These are phyloP conservation scores for Phytophthora podocarpi DNA, from an alignment of 352 stramenopile species.

Conservation along the genomic window DNA sequence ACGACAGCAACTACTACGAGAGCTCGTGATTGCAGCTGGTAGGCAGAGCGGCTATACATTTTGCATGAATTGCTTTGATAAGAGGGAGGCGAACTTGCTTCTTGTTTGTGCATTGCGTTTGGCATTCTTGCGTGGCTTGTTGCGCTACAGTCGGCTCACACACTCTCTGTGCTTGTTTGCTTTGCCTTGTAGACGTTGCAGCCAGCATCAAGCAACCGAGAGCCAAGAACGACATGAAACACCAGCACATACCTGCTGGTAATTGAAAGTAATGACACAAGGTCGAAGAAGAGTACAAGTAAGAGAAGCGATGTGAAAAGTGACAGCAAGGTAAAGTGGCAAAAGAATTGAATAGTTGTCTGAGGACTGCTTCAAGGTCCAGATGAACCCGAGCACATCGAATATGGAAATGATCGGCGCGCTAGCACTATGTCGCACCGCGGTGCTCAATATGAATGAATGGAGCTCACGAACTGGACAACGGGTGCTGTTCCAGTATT, in stretches of 20 bases:
- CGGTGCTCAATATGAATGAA: too few relatives aligned
- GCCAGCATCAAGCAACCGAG: background rate
- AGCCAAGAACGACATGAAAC: background rate
- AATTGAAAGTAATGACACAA: background rate
- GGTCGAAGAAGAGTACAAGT: slow-evolving; percentile 20
- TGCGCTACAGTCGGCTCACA: slow-evolving; percentile 7
- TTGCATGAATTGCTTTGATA: slow-evolving; percentile 34
- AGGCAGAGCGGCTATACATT: slow-evolving; percentile 33
- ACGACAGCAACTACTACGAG: slow-evolving; percentile 14
- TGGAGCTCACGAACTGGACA: background rate
- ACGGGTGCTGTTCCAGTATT: too few relatives aligned
- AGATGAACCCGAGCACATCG: slow-evolving; percentile 15
- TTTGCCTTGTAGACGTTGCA: slow-evolving; percentile 10
- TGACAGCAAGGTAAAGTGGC: slow-evolving; percentile 21
- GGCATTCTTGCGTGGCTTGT: background rate
- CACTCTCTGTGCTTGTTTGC: slow-evolving; percentile 13
- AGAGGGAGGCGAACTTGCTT: slow-evolving; percentile 20
- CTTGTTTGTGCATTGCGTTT: slow-evolving; percentile 18
- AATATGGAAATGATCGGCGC: slow-evolving; percentile 6
- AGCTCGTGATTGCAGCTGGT: slow-evolving; percentile 29
- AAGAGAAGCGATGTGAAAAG: slow-evolving; percentile 10
- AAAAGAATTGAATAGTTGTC: slow-evolving; percentile 25
- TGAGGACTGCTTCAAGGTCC: slow-evolving; percentile 9
- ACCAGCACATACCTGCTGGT: too few relatives aligned
- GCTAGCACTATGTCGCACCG: slow-evolving; percentile 7